Conservation (phyloP, 352 stramenopile genomes). For the Globisporangium megalacanthum region DNA sequence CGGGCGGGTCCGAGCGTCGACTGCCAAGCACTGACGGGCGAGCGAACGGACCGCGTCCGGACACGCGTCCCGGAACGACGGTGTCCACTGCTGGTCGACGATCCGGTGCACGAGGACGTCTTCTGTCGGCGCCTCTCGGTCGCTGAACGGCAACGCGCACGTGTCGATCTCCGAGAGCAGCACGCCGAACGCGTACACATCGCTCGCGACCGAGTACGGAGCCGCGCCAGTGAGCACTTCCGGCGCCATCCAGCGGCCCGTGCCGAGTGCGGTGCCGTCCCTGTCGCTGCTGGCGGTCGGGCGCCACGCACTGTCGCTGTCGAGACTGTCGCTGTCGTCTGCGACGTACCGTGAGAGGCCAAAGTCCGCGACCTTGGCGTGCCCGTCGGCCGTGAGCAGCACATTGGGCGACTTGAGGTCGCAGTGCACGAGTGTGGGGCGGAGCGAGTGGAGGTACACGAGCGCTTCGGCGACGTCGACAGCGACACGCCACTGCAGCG, state of each 20-base stretch:
- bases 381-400: constrained; percentile 22
- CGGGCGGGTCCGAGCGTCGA: constrained; percentile 26
- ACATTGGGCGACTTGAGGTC: constrained; percentile 18
- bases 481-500: constrained; percentile 8
- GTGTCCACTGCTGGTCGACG: constrained; percentile 18
- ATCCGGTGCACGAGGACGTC: constrained; percentile 34
- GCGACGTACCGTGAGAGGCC: constrained; percentile 26
- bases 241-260: constrained; percentile 56
- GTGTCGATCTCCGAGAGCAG: constrained; percentile 53
- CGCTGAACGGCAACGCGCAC: constrained; percentile 37
- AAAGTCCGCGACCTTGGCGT: constrained; percentile 44
- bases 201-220: constrained; percentile 32
- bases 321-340: constrained; percentile 17
- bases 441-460: constrained; percentile 28
- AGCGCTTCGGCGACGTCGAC: constrained; percentile 23
- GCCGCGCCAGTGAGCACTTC: constrained; percentile 52
- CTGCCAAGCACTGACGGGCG: constrained; percentile 26
- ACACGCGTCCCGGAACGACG: constrained; percentile 17
- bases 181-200: constrained; percentile 59
- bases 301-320: too few relatives aligned
- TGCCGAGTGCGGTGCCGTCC: constrained; percentile 39
- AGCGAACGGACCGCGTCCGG: constrained; percentile 23
- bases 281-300: not conserved
- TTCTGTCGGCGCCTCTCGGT: constrained; percentile 24
- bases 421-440: constrained; percentile 11